Evolutionary conservation across 768 basidiomycete species (phyloP).

Genomic region (Phylloporus rhodoxanthus): DNA sequence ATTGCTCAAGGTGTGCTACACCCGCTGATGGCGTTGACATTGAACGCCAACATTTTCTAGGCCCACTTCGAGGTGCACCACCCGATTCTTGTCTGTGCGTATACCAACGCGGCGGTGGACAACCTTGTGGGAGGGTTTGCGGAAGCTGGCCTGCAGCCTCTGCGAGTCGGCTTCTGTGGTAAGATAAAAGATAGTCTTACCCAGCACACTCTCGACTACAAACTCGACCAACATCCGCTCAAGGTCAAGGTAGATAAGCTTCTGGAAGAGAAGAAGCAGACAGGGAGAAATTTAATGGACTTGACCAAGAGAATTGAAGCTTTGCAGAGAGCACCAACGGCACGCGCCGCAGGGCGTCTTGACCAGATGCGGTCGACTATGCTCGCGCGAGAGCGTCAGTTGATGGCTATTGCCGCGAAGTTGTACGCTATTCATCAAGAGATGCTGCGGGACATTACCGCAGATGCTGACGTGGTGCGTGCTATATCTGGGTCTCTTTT

Average conservation of each 20-base stretch:
- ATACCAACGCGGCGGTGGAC: conserved; percentile 90
- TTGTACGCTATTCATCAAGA: conserved; percentile 51
- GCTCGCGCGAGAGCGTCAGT: conserved; percentile 27
- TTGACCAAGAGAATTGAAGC: conserved; percentile 24
- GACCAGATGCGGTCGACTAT: conserved; percentile 27
- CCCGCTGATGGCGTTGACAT: neutral
- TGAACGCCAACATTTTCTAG: conserved; percentile 31
- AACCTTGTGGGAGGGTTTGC: conserved; percentile 77
- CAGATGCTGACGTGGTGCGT: conserved; percentile 68
- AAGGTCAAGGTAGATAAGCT: conserved; percentile 40
- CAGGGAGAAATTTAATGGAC: conserved; percentile 21
- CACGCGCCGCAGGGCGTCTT: conserved; percentile 18
- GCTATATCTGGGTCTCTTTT: conserved; percentile 1
- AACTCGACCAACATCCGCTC: conserved; percentile 57
- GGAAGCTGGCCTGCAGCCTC: conserved; percentile 55
- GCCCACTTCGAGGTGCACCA: conserved; percentile 74
- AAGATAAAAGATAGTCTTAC: conserved; percentile 53
- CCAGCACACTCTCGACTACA: conserved; percentile 56
- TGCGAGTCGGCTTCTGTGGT: conserved; percentile 67
- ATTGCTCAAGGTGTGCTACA: conserved; percentile 57
- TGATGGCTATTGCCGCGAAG: conserved; percentile 34
- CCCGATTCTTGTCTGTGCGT: conserved; percentile 87
- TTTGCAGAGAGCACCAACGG: conserved; percentile 13
- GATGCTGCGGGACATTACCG: conserved; percentile 61
- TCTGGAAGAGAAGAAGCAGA: conserved; percentile 34